phyloP scores from a whole-genome alignment of 2,329 filamentous ascomycete species.

The Xylaria sp. region DNA sequence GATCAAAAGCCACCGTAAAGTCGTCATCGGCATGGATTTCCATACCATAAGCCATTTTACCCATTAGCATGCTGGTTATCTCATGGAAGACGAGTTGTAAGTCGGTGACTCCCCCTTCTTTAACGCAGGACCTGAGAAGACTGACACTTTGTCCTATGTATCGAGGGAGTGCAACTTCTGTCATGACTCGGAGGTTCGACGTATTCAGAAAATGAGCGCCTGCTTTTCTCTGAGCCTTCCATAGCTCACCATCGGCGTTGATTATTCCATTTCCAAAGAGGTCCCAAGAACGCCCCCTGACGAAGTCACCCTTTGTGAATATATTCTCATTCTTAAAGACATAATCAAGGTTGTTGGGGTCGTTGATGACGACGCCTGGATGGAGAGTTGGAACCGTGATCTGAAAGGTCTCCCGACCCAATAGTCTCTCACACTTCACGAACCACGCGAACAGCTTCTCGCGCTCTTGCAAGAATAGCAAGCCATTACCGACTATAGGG shows the following conservation, averaged over 20 bases:
- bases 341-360: constrained; percentile 57
- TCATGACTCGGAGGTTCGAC: constrained; percentile 52
- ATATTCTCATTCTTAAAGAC: constrained; percentile 56
- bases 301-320: constrained; percentile 58
- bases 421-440: constrained; percentile 49
- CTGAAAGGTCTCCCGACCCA: constrained; percentile 56
- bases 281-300: constrained; percentile 55
- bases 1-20: constrained; percentile 57
- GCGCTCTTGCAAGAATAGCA: constrained; percentile 55
- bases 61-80: constrained; percentile 61
- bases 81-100: constrained; percentile 57
- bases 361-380: constrained; percentile 57
- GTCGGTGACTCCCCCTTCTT: constrained; percentile 39
- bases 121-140: constrained; percentile 33
- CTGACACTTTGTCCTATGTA: constrained; percentile 43
- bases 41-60: constrained; percentile 65
- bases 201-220: constrained; percentile 54
- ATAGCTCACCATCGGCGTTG: constrained; percentile 59
- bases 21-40: constrained; percentile 58
- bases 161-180: constrained; percentile 51
- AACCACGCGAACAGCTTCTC: constrained; percentile 61
- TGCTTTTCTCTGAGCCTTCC: constrained; percentile 58
- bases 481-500: constrained; percentile 55
- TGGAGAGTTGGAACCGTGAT: constrained; percentile 59
- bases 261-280: constrained; percentile 63